These are phyloP conservation scores for Colletotrichum costaricense DNA, from an alignment of 2,329 filamentous ascomycete species.

Conservation along the genomic window DNA sequence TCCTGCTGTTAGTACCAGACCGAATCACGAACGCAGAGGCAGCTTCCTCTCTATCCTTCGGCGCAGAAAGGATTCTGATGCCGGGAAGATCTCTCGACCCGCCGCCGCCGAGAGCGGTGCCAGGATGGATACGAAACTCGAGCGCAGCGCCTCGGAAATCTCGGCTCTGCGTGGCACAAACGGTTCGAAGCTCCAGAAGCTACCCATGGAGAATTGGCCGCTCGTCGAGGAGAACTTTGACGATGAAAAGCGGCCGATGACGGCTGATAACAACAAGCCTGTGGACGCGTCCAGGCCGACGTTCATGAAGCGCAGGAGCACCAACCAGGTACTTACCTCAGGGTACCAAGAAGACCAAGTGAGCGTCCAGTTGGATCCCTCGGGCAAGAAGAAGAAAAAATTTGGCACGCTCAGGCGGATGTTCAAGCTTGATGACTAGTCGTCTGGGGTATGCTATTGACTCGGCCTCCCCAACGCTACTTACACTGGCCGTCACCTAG, in stretches of 20 bases:
- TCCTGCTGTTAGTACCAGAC: slow-evolving; percentile 39
- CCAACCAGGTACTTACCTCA: slow-evolving; percentile 43
- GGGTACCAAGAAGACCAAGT: slow-evolving; percentile 10
- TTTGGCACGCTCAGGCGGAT: slow-evolving; percentile 74
- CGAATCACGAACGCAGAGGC: slow-evolving; percentile 52
- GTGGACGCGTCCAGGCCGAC: slow-evolving; percentile 38
- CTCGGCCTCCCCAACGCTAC: no score
- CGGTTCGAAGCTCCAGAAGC: slow-evolving; percentile 38
- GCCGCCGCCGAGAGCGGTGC: slow-evolving; percentile 68
- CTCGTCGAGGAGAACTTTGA: slow-evolving; percentile 47
- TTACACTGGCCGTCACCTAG: no score
- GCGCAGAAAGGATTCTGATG: slow-evolving; percentile 69
- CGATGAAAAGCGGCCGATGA: slow-evolving; percentile 46
- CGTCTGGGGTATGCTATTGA: background rate
- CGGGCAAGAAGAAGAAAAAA: slow-evolving; percentile 68
- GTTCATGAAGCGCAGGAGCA: slow-evolving; percentile 50
- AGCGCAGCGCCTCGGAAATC: slow-evolving; percentile 67
- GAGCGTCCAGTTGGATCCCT: slow-evolving; percentile 33
- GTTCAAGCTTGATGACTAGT: slow-evolving; percentile 65
- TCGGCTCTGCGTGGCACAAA: slow-evolving; percentile 54
- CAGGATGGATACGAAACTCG: slow-evolving; percentile 70
- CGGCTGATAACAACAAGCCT: slow-evolving; percentile 44
- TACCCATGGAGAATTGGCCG: slow-evolving; percentile 59
- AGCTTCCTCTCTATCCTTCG: slow-evolving; percentile 72
- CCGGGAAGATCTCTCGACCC: slow-evolving; percentile 64